A percentile compares a stretch with the other conserved stretches of the same genome.
These are phyloP conservation scores for Alnus rubra DNA, from an alignment of 306 rosid genomes.

Conservation along the genomic window DNA sequence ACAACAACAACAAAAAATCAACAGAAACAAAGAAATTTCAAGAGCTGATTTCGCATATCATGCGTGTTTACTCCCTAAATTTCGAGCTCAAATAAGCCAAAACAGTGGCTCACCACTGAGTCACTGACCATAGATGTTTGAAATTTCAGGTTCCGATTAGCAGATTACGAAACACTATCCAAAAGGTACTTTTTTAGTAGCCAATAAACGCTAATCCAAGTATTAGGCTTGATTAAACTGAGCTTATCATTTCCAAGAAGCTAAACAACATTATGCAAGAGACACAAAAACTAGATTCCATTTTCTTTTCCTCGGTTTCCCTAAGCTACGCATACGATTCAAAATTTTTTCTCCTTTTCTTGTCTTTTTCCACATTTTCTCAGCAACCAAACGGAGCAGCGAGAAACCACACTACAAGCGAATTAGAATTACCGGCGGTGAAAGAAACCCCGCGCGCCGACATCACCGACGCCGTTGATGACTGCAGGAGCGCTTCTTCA, in stretches of 20 bases:
- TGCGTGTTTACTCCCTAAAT: neutral
- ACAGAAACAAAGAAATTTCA: neutral
- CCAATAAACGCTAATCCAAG: neutral
- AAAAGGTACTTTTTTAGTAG: neutral
- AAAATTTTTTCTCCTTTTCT: neutral
- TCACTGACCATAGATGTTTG: neutral
- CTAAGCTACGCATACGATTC: neutral
- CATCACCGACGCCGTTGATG: slow-evolving; percentile 58
- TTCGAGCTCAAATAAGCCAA: neutral
- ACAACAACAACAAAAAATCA: slow-evolving; percentile 25
- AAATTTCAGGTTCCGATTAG: neutral
- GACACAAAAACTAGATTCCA: neutral
- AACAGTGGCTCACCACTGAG: neutral
- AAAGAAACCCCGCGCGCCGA: slow-evolving; percentile 41
- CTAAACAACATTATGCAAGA: neutral
- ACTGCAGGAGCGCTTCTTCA: slow-evolving; percentile 30
- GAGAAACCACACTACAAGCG: slow-evolving; percentile 3
- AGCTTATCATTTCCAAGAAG: neutral
- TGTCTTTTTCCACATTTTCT: slow-evolving; percentile 24
- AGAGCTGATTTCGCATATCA: neutral
- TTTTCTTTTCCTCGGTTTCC: neutral
- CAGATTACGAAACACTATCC: neutral
- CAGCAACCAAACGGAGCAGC: slow-evolving; percentile 11
- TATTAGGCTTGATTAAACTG: neutral
- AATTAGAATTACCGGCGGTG: slow-evolving; percentile 35